Evolutionary conservation across 192 early-diverging fungal species (phyloP).

Genomic region (Linnemannia exigua): DNA sequence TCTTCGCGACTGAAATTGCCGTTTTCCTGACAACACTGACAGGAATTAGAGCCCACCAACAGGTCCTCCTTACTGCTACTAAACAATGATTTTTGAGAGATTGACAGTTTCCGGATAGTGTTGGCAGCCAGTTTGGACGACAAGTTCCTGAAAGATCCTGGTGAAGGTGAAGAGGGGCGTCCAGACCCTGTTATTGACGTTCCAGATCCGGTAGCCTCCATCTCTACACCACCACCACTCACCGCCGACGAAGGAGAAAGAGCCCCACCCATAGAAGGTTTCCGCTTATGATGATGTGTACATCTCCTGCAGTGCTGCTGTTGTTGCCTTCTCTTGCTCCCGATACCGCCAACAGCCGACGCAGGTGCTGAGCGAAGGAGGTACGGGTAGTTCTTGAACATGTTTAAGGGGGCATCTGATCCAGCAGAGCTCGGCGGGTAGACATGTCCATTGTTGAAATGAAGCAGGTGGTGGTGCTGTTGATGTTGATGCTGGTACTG

Average conservation of each 20-base stretch:
- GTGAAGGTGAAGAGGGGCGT: conserved; percentile 13
- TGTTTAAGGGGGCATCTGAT: conserved; percentile 12
- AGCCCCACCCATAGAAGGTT: conserved; percentile 10
- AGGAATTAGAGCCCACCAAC: background rate
- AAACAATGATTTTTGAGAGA: conserved; percentile 34
- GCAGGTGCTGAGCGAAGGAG: conserved; percentile 14
- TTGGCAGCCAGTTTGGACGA: conserved; percentile 37
- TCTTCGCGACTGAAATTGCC: background rate
- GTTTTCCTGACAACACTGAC: conserved; percentile 22
- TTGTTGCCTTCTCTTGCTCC: background rate
- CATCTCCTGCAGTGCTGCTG: conserved; percentile 25
- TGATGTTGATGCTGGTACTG: background rate
- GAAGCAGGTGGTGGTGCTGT: background rate
- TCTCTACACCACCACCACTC: conserved; percentile 23
- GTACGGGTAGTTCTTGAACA: conserved; percentile 16
- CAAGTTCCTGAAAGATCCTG: conserved; percentile 12
- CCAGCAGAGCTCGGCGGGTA: conserved; percentile 28
- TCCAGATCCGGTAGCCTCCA: conserved; percentile 21
- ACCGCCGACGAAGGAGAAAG: background rate
- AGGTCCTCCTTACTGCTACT: conserved; percentile 35
- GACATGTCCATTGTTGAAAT: background rate
- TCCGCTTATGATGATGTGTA: background rate
- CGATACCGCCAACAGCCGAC: conserved; percentile 18
- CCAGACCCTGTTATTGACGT: conserved; percentile 6
- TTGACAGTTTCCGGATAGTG: conserved; percentile 35